phyloP scores from a whole-genome alignment of 2,329 filamentous ascomycete species.

The Blastomyces parvus region DNA sequence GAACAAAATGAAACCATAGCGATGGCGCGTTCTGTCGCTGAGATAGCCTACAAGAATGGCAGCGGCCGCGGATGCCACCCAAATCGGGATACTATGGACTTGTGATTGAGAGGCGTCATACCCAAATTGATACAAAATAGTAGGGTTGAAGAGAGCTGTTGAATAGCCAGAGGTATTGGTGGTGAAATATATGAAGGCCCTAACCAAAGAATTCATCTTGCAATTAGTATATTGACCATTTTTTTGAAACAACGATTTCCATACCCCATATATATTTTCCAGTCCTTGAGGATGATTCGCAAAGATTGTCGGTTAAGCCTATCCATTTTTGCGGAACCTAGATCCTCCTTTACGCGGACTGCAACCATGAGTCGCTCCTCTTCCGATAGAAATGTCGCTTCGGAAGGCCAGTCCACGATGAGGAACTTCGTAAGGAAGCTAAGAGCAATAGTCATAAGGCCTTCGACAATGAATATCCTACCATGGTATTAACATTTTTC shows the following conservation, averaged over 20 bases:
- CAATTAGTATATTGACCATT: neutral
- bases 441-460: slow-evolving; percentile 39
- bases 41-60: slow-evolving; percentile 43
- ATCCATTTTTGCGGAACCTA: slow-evolving; percentile 43
- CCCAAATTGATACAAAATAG: slow-evolving; percentile 42
- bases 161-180: slow-evolving; percentile 43
- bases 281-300: slow-evolving; percentile 40
- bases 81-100: slow-evolving; percentile 45
- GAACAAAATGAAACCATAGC: slow-evolving; percentile 46
- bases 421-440: slow-evolving; percentile 44
- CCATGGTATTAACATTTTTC: neutral
- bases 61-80: slow-evolving; percentile 53
- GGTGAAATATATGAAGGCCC: slow-evolving; percentile 54
- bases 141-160: slow-evolving; percentile 34
- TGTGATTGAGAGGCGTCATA: slow-evolving; percentile 45
- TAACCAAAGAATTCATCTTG: slow-evolving; percentile 20
- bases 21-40: slow-evolving; percentile 44
- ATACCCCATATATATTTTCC: slow-evolving; percentile 39
- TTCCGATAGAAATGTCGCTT: slow-evolving; percentile 37
- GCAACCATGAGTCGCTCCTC: slow-evolving; percentile 39
- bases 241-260: slow-evolving; percentile 10
- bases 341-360: slow-evolving; percentile 35
- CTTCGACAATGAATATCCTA: slow-evolving; percentile 41
- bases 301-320: slow-evolving; percentile 42
- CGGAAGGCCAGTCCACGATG: slow-evolving; percentile 38